Base-by-base conservation (phyloP, 2,329 filamentous ascomycete species). In the Fusarium sp. region DNA sequence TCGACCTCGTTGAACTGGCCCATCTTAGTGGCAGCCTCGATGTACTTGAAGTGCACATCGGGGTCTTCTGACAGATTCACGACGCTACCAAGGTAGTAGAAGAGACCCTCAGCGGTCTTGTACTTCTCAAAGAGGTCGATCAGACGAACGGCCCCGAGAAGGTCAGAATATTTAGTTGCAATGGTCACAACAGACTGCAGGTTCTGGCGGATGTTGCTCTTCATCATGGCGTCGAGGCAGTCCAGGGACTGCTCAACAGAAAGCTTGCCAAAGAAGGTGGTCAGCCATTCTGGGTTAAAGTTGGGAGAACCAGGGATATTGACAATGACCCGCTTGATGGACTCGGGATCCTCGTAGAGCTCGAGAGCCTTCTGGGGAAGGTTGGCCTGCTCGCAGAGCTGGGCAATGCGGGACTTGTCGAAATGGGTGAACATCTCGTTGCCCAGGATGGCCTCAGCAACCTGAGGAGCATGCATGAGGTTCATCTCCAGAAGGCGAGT, bases 381-480 rank as follows among this genome's bases (percentile, higher is more conserved):
- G 62, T 95, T 95, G 62, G 95, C 95, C 82, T 97, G 94, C 86
- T 99, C 97, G 82, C 97, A 99, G 64, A 99, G 90, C 75, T 93
- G 90, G 27, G 96, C 94, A 83, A 99, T 94, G 73, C 95, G 93
- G 54, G 91, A 86, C 86, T 94, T 97, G 85, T 99, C 97, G 80
- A 98, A 99, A 85, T 99, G 91, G 1, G 95, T 95, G 85, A 99
- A 98, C 93, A 99, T 98, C 79, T 98, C 95, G 80, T 99, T 99
- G 75, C 96, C 94, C 45, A 99, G 90, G 76, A 99, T 99, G 37
- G 97, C 97, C 83, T 99, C 97, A 4, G 97, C 97, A 64, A 99
- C 97, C 83, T 98, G 97, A 60, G 97, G 97, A 2, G 97, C 97
- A 77, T 98, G 97, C 84, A 97, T 89, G 72, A 99, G 86, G 84